These are phyloP conservation scores for Angophora floribunda DNA, from an alignment of 345 rosid genomes.

Conservation along the genomic window DNA sequence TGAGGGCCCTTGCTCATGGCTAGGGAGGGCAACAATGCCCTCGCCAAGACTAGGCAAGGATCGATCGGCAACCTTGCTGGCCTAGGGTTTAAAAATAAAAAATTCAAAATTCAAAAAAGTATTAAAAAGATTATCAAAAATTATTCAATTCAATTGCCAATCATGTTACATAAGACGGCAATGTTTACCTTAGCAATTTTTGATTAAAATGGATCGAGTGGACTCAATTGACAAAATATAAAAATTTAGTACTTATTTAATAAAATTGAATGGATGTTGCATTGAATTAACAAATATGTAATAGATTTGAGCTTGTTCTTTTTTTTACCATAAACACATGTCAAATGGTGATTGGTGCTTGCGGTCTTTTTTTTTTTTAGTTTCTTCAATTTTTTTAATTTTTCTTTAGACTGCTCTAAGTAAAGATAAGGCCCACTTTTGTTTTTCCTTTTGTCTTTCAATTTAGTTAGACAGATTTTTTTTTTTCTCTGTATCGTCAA, in stretches of 20 bases:
- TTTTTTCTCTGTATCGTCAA: background rate
- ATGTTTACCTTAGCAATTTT: rapidly evolving
- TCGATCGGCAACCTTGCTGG: rapidly evolving
- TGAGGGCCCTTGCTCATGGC: background rate
- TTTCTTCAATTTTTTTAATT: background rate
- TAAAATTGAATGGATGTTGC: rapidly evolving
- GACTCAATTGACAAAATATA: background rate
- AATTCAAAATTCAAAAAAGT: too few species aligned
- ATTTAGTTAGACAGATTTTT: background rate
- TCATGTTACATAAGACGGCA: rapidly evolving
- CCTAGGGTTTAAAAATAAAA: background rate
- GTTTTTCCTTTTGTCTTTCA: background rate
- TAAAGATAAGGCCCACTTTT: background rate
- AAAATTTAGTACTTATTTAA: too few species aligned
- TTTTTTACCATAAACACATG: background rate
- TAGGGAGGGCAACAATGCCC: background rate
- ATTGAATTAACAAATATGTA: too few species aligned
- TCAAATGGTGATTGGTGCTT: background rate
- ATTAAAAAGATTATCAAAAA: too few species aligned
- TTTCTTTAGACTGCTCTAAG: background rate
- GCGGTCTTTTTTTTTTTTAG: background rate
- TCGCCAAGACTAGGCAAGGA: rapidly evolving
- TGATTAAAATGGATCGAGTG: rapidly evolving
- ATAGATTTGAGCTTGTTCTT: too few species aligned
- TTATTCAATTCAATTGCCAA: rapidly evolving